A percentile compares a stretch with the other conserved stretches of the same genome.
Evolutionary conservation across 495 filamentous ascomycete species (phyloP).

Genomic region (Penicillium bialowiezense): DNA sequence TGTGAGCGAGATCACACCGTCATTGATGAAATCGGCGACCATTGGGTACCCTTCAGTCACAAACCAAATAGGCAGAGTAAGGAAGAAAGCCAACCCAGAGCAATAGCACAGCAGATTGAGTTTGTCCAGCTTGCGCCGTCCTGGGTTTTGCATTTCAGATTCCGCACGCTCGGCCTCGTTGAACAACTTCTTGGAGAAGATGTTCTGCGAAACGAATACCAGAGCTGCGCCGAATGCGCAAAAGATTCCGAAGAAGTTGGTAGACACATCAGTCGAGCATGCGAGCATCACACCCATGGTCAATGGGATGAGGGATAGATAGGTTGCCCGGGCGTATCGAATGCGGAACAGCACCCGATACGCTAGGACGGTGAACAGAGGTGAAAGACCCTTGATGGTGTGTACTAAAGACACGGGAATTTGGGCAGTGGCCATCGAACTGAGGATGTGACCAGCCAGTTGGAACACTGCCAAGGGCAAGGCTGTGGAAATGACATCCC

Average conservation of each 20-base stretch:
- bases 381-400: constrained; percentile 98
- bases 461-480: constrained; percentile 90
- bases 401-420: constrained; percentile 97
- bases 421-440: constrained; percentile 86
- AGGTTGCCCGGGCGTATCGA: constrained; percentile 82
- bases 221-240: constrained; percentile 84
- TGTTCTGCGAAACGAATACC: constrained; percentile 98
- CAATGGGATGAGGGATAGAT: constrained; percentile 87
- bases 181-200: constrained; percentile 98
- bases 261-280: constrained; percentile 84
- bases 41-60: constrained; percentile 82
- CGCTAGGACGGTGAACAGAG: constrained; percentile 90
- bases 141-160: constrained; percentile 56
- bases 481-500: constrained; percentile 82
- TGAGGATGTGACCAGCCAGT: constrained; percentile 88
- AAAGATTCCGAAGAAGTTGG: constrained; percentile 81
- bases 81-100: constrained; percentile 80
- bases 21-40: constrained; percentile 41
- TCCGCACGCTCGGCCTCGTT: constrained; percentile 86
- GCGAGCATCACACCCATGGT: constrained; percentile 93
- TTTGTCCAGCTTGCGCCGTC: constrained; percentile 82
- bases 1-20: constrained; percentile 66
- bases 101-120: constrained; percentile 97
- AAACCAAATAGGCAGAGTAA: constrained; percentile 93
- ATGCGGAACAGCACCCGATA: constrained; percentile 88